A percentile compares a stretch with the other conserved stretches of the same genome.
phyloP scores from a whole-genome alignment of 148 eudicot genomes.

The Persicaria tinctoria region DNA sequence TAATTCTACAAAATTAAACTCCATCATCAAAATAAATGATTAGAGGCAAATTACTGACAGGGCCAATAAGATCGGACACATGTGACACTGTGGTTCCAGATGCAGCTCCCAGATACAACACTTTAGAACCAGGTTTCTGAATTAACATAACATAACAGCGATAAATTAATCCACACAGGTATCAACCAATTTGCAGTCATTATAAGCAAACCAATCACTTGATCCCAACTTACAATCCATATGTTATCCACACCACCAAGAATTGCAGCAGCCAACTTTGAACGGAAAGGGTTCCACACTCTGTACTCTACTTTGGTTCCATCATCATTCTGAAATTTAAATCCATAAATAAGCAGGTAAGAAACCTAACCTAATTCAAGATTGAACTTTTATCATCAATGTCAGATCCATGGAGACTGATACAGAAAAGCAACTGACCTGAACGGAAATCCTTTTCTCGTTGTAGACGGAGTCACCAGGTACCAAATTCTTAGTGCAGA shows the following conservation, averaged over 20 bases:
- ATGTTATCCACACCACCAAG: conserved; percentile 88
- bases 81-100: conserved; percentile 96
- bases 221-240: conserved; percentile 64
- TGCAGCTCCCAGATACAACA: conserved; percentile 96
- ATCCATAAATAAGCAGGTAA: not conserved
- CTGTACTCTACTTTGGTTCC: conserved; percentile 88
- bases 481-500: conserved; percentile 85
- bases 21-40: not conserved
- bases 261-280: conserved; percentile 91
- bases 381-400: not conserved
- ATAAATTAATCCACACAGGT: not conserved
- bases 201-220: not conserved
- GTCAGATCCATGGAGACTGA: not conserved
- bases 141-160: not conserved
- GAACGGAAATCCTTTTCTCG: conserved; percentile 83
- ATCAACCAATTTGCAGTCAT: not conserved
- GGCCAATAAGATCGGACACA: conserved; percentile 87
- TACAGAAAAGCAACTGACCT: conserved; percentile 32
- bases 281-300: conserved; percentile 91
- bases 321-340: conserved; percentile 55
- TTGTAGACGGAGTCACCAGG: conserved; percentile 93
- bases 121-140: conserved; percentile 71
- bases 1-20: not conserved
- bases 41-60: conserved; percentile 34
- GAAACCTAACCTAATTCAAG: not conserved